These are phyloP conservation scores for Coccomyxa subellipsoidea DNA, from an alignment of 163 green algal genomes.

Conservation along the genomic window DNA sequence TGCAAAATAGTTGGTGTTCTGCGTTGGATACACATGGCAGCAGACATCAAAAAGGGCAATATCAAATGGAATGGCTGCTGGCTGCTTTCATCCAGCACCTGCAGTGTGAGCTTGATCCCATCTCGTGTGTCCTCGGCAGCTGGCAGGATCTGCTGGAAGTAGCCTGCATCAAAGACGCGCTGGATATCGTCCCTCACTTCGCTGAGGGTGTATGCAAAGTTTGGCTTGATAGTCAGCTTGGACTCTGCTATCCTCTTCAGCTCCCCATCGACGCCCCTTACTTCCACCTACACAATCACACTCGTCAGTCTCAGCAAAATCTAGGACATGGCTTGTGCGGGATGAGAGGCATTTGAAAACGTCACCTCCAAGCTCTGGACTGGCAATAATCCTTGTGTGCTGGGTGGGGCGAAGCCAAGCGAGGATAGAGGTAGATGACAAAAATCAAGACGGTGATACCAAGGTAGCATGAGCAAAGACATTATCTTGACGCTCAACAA, in stretches of 20 bases:
- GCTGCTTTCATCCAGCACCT: slow-evolving; percentile 32
- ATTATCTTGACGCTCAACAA: too few relatives aligned
- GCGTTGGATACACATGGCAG: background rate
- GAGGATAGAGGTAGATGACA: background rate
- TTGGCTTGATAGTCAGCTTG: slow-evolving; percentile 78
- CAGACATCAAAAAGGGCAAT: background rate
- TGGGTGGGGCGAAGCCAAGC: too few relatives aligned
- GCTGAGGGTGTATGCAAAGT: slow-evolving; percentile 89
- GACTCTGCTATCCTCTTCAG: slow-evolving; percentile 12
- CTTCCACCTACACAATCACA: background rate
- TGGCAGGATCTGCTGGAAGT: slow-evolving; percentile 72
- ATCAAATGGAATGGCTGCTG: background rate
- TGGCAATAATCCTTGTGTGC: too few relatives aligned
- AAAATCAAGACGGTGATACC: background rate
- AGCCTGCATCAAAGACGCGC: slow-evolving; percentile 87
- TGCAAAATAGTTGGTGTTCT: background rate
- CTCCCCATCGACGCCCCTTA: slow-evolving; percentile 3
- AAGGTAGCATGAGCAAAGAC: too few relatives aligned
- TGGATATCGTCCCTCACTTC: slow-evolving; percentile 81
- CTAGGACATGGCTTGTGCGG: too few relatives aligned
- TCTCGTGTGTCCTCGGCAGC: slow-evolving; percentile 90
- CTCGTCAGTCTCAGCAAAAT: background rate
- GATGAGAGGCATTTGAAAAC: too few relatives aligned
- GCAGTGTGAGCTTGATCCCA: slow-evolving; percentile 84
- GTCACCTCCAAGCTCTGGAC: too few relatives aligned